phyloP scores from a whole-genome alignment of 345 rosid genomes.

The sweet orange (Citrus sinensis) region DNA sequence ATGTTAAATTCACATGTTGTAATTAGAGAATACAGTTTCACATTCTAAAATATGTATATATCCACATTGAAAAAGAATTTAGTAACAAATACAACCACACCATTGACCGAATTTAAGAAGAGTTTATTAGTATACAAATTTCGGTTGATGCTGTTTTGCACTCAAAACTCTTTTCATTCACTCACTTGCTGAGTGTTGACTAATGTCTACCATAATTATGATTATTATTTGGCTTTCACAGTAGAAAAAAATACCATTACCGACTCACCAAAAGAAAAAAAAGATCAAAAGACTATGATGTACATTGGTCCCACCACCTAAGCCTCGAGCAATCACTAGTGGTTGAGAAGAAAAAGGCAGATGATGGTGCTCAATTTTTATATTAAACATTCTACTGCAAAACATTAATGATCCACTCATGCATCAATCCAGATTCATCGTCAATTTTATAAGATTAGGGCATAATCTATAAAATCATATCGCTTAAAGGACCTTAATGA shows the following conservation, averaged over 20 bases:
- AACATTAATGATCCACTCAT: slow-evolving; percentile 9
- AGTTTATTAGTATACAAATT: neutral
- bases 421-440: slow-evolving; percentile 4
- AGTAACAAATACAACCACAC: neutral
- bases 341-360: slow-evolving; percentile 1
- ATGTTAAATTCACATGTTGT: neutral
- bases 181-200: neutral
- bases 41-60: too few species aligned
- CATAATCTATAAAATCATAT: neutral
- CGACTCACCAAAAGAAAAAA: neutral
- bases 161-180: neutral
- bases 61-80: neutral
- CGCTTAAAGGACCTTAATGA: slow-evolving; percentile 13
- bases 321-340: slow-evolving; percentile 4
- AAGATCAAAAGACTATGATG: neutral
- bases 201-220: neutral
- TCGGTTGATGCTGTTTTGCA: neutral
- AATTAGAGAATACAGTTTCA: too few species aligned
- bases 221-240: neutral
- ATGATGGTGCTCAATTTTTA: neutral
- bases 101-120: neutral
- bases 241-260: neutral
- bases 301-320: slow-evolving; percentile 9
- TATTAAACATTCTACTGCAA: neutral
- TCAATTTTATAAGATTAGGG: neutral